Evolutionary conservation across 352 stramenopile genomes (phyloP).

Genomic region (Aphanomyces astaci): DNA sequence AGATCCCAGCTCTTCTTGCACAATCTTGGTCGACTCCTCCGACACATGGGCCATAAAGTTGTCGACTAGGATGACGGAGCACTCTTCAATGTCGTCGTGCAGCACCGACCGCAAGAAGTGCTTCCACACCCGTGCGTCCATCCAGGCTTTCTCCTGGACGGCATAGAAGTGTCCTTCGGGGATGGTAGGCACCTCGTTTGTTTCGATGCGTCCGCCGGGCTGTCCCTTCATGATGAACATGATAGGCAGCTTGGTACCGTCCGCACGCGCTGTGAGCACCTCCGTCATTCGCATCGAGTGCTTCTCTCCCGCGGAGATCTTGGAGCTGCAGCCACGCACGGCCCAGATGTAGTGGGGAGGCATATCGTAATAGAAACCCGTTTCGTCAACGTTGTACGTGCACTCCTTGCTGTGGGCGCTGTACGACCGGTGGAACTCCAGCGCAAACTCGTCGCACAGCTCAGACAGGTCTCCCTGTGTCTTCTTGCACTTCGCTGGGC

Average conservation of each 20-base stretch:
- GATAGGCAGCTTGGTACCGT: conserved; percentile 20
- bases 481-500: conserved; percentile 22
- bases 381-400: conserved; percentile 27
- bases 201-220: conserved; percentile 23
- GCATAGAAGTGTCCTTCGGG: conserved; percentile 11
- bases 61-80: conserved; percentile 26
- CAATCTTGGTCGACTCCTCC: conserved; percentile 13
- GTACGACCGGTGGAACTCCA: not conserved
- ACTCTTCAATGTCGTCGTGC: not conserved
- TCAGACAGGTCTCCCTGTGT: conserved; percentile 11
- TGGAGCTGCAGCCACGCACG: not conserved
- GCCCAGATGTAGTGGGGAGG: conserved; percentile 23
- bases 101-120: conserved; percentile 8
- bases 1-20: conserved; percentile 21
- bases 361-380: conserved; percentile 25
- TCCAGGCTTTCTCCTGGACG: conserved; percentile 28
- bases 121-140: conserved; percentile 25
- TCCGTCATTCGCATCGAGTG: conserved; percentile 21
- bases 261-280: conserved; percentile 23
- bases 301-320: conserved; percentile 2
- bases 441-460: conserved; percentile 22
- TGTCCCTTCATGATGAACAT: conserved; percentile 26
- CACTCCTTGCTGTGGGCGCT: not conserved
- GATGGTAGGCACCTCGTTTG: conserved; percentile 16
- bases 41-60: conserved; percentile 31